phyloP scores from a whole-genome alignment of 164 flowering plant genomes.

The Liquidambar formosana region DNA sequence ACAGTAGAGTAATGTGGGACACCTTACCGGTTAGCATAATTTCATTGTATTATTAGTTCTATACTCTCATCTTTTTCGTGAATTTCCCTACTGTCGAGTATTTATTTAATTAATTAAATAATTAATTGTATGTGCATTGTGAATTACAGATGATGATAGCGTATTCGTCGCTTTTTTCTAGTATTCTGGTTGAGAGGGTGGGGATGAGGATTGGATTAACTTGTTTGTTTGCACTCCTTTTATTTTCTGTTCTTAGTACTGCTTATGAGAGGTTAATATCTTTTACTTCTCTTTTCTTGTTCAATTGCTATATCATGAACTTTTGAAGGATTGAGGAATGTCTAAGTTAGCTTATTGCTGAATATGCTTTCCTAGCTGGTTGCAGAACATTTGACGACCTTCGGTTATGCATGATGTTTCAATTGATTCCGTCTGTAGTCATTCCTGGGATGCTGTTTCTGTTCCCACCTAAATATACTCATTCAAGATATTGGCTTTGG shows the following conservation, averaged over 20 bases:
- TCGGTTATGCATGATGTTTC: slow-evolving; percentile 51
- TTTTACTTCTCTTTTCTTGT: background rate
- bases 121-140: background rate
- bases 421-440: slow-evolving; percentile 40
- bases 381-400: slow-evolving; percentile 60
- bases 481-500: slow-evolving; percentile 56
- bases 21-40: slow-evolving; percentile 44
- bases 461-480: slow-evolving; percentile 49
- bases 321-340: background rate
- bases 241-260: slow-evolving; percentile 30
- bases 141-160: slow-evolving; percentile 56
- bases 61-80: background rate
- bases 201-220: slow-evolving; percentile 40
- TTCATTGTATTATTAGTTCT: background rate
- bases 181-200: slow-evolving; percentile 45
- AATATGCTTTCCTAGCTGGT: slow-evolving; percentile 37
- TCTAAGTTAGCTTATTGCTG: slow-evolving; percentile 11
- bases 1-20: slow-evolving; percentile 50
- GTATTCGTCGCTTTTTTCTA: slow-evolving; percentile 40
- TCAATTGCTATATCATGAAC: background rate
- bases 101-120: no score
- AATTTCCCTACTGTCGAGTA: background rate
- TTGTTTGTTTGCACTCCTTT: slow-evolving; percentile 38
- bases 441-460: slow-evolving; percentile 39
- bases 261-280: slow-evolving; percentile 42